Evolutionary conservation across 176 grass and related monocot species (phyloP).

Genomic region (Elaeis guineensis): DNA sequence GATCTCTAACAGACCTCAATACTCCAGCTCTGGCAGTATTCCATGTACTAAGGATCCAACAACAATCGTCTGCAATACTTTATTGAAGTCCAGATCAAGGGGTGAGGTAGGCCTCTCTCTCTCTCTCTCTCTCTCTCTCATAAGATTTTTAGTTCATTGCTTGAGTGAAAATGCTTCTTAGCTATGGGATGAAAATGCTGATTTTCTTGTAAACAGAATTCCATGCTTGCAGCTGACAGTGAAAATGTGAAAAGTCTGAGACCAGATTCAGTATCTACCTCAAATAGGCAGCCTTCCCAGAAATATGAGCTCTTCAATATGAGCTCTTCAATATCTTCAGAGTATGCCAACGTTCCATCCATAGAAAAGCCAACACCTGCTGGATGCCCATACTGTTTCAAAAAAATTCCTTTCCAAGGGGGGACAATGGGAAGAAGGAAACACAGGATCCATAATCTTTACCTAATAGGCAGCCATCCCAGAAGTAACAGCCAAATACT

Average conservation of each 20-base stretch:
- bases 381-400: slow-evolving; percentile 13
- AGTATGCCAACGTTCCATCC: slow-evolving; percentile 13
- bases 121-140: too few species aligned
- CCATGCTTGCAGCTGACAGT: too few species aligned
- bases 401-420: slow-evolving; percentile 25
- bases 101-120: not conserved
- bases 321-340: slow-evolving; percentile 13
- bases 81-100: too few species aligned
- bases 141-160: too few species aligned
- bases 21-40: slow-evolving; percentile 8
- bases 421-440: slow-evolving; percentile 22
- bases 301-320: slow-evolving; percentile 12
- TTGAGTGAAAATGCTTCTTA: too few species aligned
- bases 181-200: too few species aligned
- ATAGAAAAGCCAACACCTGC: slow-evolving; percentile 2
- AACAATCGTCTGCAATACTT: too few species aligned
- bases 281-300: too few species aligned
- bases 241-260: too few species aligned
- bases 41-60: not conserved
- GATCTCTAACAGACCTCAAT: too few species aligned
- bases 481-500: slow-evolving; percentile 34
- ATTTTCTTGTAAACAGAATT: too few species aligned
- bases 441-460: slow-evolving; percentile 21
- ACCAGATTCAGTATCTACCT: too few species aligned
- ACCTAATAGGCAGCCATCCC: slow-evolving; percentile 22